Evolutionary conservation across 2,329 filamentous ascomycete species (phyloP).

Genomic region (Zalaria obscura): DNA sequence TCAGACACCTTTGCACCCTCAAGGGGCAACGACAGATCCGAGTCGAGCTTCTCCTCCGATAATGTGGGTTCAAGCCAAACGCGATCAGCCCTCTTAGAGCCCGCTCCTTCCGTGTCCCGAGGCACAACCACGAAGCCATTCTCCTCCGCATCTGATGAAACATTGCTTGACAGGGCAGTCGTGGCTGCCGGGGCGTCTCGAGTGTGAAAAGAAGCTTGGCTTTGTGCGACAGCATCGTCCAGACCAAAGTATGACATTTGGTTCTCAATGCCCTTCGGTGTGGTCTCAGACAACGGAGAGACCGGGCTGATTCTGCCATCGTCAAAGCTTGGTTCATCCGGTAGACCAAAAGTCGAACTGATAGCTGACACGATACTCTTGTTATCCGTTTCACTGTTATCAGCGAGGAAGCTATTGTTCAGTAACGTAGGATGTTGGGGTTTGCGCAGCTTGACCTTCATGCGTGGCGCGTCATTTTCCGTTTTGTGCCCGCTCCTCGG

Average conservation of each 20-base stretch:
- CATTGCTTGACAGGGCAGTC: too few relatives aligned
- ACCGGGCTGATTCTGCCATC: slow-evolving; percentile 1
- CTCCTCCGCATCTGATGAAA: too few relatives aligned
- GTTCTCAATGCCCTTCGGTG: not conserved
- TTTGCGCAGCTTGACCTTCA: slow-evolving; percentile 25
- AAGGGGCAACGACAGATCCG: slow-evolving; percentile 20
- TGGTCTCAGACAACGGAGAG: slow-evolving; percentile 1
- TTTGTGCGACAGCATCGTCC: too few relatives aligned
- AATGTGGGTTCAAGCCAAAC: not conserved
- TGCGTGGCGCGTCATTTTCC: slow-evolving; percentile 19
- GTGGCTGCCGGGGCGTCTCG: too few relatives aligned
- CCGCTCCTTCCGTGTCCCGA: too few relatives aligned
- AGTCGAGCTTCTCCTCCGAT: slow-evolving; percentile 13
- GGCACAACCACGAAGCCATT: too few relatives aligned
- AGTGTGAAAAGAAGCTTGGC: too few relatives aligned
- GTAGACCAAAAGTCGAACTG: slow-evolving; percentile 1
- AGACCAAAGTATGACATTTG: not conserved
- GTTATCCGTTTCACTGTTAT: slow-evolving; percentile 39
- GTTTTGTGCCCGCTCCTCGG: slow-evolving; percentile 1
- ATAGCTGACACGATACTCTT: slow-evolving; percentile 13
- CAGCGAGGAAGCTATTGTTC: slow-evolving; percentile 33
- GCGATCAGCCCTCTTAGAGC: not conserved
- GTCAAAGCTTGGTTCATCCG: not conserved
- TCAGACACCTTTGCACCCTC: slow-evolving; percentile 22
- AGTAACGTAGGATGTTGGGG: slow-evolving; percentile 7